These are phyloP conservation scores for Immersiella caudata DNA, from an alignment of 495 filamentous ascomycete species.

Conservation along the genomic window DNA sequence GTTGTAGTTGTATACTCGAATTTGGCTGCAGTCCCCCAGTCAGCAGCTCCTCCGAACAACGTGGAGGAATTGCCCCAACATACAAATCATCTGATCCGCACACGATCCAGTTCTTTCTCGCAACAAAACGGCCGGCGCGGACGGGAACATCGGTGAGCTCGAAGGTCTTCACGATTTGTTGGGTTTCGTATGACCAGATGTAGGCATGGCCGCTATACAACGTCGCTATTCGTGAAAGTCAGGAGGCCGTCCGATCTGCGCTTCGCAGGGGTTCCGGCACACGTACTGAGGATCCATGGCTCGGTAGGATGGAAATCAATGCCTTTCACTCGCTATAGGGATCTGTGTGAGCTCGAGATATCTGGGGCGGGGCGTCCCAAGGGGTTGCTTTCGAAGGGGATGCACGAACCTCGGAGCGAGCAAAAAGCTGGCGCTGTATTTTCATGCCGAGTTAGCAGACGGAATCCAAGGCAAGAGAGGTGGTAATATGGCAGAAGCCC, in stretches of 20 bases:
- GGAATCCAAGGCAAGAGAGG: neutral
- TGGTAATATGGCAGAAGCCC: conserved; percentile 16
- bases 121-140: conserved; percentile 93
- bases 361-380: conserved; percentile 50
- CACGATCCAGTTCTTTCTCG: conserved; percentile 99
- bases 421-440: conserved; percentile 44
- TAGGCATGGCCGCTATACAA: conserved; percentile 98
- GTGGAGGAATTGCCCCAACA: conserved; percentile 44
- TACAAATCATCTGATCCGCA: conserved; percentile 99
- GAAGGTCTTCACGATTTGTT: conserved; percentile 98
- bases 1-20: conserved; percentile 85
- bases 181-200: conserved; percentile 99
- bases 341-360: conserved; percentile 15
- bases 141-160: conserved; percentile 99
- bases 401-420: conserved; percentile 48
- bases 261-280: neutral
- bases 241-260: conserved; percentile 6
- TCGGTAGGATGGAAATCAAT: conserved; percentile 97
- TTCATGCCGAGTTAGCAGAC: conserved; percentile 32
- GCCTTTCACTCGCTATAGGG: conserved; percentile 89
- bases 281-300: conserved; percentile 84
- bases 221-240: conserved; percentile 50
- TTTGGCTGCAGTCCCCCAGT: conserved; percentile 31
- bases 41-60: neutral
- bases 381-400: conserved; percentile 67